These are phyloP conservation scores for Chaetomium sp. DNA, from an alignment of 2,329 filamentous ascomycete genomes.

Conservation along the genomic window DNA sequence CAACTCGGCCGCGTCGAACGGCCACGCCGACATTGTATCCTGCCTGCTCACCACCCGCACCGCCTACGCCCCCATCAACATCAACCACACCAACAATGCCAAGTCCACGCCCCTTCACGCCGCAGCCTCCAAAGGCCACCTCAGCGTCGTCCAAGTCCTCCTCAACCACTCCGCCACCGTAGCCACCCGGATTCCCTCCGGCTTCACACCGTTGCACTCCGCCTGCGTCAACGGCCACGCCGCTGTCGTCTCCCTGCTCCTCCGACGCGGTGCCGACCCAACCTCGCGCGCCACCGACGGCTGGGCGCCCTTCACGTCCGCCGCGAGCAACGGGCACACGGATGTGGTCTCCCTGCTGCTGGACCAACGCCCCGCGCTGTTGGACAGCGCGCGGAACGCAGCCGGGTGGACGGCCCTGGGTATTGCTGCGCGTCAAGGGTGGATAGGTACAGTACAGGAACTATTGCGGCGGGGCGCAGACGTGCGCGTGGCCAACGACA, in stretches of 20 bases:
- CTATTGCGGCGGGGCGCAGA: background rate
- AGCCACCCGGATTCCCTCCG: background rate
- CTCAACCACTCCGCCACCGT: background rate
- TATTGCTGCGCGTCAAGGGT: background rate
- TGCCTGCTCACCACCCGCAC: background rate
- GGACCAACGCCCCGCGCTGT: background rate
- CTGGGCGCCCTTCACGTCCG: background rate
- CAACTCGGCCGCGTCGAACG: background rate
- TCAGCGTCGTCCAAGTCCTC: background rate
- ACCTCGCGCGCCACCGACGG: background rate
- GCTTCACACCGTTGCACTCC: background rate
- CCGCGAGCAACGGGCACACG: background rate
- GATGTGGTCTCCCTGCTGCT: background rate
- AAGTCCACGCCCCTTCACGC: background rate
- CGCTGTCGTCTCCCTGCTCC: background rate
- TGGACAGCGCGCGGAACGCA: background rate
- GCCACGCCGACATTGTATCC: background rate
- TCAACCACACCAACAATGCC: background rate
- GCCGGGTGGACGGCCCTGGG: background rate
- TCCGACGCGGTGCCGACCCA: background rate
- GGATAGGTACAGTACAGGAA: background rate
- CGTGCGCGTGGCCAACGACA: background rate
- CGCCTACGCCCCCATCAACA: background rate
- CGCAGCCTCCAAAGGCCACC: background rate
- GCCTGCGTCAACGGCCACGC: background rate